Base-by-base conservation (phyloP, 169 alveolate genomes). In the Eimeria sp. region DNA sequence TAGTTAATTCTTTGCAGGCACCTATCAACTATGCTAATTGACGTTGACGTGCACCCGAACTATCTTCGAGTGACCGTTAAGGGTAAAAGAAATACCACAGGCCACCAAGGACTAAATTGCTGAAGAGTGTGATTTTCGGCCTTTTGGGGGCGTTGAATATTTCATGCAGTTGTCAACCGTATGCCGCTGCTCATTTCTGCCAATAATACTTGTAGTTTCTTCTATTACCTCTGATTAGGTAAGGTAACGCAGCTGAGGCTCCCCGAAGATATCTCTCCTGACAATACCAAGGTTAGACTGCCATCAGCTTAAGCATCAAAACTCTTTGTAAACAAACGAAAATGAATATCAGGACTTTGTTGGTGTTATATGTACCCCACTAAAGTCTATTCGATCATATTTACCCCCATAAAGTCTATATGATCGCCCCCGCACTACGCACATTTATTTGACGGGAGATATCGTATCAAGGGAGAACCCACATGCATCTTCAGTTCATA, bases 21-120 rank as follows among this genome's bases (percentile, higher is more conserved):
- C 95, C n/a, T 98, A 82, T 98, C 98, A 84, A 98, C 99, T n/a
- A 70, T 95, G 58, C 96, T 97, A 34, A 97, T 98, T 70, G 98
- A 98, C 93, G 98, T 98, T 13, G 99, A 98, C 95, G 93, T 98
- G 34, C 97, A 98, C 82, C 99, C 99, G 9, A 91, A 82, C 47
- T 98, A 98, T 97, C 97, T 98, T 3, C 92, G 97, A 51, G 95
- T 90, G 30, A 47, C 86, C 34, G 70, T 96, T 49, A 95, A 95
- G 75, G 95, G 97, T 95, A 76, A 63, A 40, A 4, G n/a, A 70
- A 58, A 18, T 22, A 20, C 30, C 25, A 4, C 20, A 65, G 0
- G 80, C 51, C 47, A 4, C 49, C 20, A 10, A 43, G 34, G 4
- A 27, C 27, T 86, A 18, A 54, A 54, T n/a, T 27, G 27, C 72